A percentile compares a stretch with the other conserved stretches of the same genome.
These are phyloP conservation scores for Daldinia childiae DNA, from an alignment of 495 filamentous ascomycete species.

Conservation along the genomic window DNA sequence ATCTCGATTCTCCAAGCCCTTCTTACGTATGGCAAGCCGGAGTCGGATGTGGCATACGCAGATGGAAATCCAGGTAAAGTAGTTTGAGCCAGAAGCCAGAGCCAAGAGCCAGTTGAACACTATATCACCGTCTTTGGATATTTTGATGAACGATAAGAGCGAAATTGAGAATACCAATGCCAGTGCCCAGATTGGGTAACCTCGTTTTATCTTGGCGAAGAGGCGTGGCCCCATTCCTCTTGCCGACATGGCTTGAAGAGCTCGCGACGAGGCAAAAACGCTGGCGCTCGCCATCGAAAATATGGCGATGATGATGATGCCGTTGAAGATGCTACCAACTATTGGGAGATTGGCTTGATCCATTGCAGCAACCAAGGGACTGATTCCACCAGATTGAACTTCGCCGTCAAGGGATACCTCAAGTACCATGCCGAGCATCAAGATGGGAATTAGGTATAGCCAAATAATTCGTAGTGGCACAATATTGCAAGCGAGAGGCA, in stretches of 20 bases:
- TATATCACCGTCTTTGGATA: constrained; percentile 32
- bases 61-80: constrained; percentile 75
- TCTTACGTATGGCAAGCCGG: constrained; percentile 56
- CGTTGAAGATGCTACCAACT: constrained; percentile 71
- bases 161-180: constrained; percentile 59
- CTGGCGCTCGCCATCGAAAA: constrained; percentile 66
- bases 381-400: constrained; percentile 51
- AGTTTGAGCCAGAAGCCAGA: constrained; percentile 66
- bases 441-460: constrained; percentile 71
- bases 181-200: constrained; percentile 60
- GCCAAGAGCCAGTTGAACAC: constrained; percentile 69
- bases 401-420: constrained; percentile 34
- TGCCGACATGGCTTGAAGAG: constrained; percentile 63
- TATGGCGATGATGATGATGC: constrained; percentile 65
- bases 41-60: constrained; percentile 73
- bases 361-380: constrained; percentile 72
- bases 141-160: constrained; percentile 38
- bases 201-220: constrained; percentile 59
- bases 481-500: constrained; percentile 74
- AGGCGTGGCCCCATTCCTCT: constrained; percentile 63
- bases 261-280: constrained; percentile 66
- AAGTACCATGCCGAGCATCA: constrained; percentile 63
- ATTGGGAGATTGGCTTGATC: constrained; percentile 64
- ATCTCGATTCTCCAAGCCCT: constrained; percentile 13
- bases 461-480: constrained; percentile 80